phyloP scores from a whole-genome alignment of 805 yeast species.

The Komagataella pseudopastoris region DNA sequence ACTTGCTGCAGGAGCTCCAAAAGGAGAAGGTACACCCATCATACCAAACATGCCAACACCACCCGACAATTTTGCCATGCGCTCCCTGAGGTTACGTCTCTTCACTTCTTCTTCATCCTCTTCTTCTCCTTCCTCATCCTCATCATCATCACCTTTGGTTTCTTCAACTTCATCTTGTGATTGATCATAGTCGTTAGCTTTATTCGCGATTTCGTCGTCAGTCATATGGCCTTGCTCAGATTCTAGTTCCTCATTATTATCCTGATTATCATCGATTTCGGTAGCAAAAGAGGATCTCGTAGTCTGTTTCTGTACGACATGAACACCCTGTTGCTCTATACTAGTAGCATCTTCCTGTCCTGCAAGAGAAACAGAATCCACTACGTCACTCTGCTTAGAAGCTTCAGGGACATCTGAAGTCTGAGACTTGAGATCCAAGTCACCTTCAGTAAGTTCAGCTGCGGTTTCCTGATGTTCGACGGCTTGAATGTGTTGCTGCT shows the following conservation, averaged over 20 bases:
- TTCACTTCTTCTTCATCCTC: constrained; percentile 69
- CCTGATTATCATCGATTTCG: too few relatives aligned
- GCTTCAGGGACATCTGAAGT: background rate
- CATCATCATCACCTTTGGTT: constrained; percentile 25
- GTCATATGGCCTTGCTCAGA: background rate
- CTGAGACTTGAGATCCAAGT: background rate
- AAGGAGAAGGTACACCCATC: constrained; percentile 38
- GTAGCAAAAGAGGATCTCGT: background rate
- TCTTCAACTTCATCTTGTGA: background rate
- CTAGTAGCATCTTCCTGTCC: background rate
- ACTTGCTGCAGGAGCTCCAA: constrained; percentile 5
- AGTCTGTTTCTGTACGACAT: background rate
- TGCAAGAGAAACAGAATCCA: background rate
- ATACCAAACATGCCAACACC: constrained; percentile 70
- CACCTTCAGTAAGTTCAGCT: background rate
- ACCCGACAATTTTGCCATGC: constrained; percentile 95
- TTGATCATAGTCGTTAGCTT: background rate
- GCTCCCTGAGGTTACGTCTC: constrained; percentile 66
- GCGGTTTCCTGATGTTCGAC: background rate
- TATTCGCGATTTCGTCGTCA: background rate
- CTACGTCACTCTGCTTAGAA: background rate
- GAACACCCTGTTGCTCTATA: background rate
- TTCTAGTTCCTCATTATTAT: background rate
- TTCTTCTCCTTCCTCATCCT: constrained; percentile 37
- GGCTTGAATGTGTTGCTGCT: background rate